Conservation (phyloP, 164 flowering plant genomes). For the Aristolochia californica region DNA sequence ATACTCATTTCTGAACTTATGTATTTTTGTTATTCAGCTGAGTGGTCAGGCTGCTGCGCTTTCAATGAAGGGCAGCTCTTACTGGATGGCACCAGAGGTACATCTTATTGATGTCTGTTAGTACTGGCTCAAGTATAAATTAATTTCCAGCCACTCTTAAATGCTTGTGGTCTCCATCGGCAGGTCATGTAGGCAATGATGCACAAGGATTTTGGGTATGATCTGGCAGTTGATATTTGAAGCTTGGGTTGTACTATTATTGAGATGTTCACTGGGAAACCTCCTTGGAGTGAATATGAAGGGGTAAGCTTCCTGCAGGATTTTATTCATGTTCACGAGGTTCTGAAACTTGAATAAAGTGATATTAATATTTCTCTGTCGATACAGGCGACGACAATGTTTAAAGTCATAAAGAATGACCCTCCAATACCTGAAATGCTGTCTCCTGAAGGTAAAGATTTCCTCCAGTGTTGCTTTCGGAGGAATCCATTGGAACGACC, state of each 20-base stretch:
- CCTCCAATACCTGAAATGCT: constrained; percentile 75
- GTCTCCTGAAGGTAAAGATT: constrained; percentile 75
- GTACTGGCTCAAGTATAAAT: background rate
- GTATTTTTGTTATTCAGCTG: constrained; percentile 33
- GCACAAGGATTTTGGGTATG: constrained; percentile 51
- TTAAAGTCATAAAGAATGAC: constrained; percentile 57
- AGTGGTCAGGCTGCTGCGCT: constrained; percentile 57
- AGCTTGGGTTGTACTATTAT: constrained; percentile 94
- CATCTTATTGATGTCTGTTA: background rate
- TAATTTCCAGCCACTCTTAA: background rate
- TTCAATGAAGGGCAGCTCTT: constrained; percentile 91
- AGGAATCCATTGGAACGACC: constrained; percentile 89
- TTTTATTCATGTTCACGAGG: background rate
- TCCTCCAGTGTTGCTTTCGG: constrained; percentile 60
- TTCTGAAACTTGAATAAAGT: background rate
- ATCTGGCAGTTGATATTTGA: constrained; percentile 87
- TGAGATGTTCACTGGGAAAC: constrained; percentile 86
- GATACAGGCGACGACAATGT: constrained; percentile 86
- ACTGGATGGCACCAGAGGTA: constrained; percentile 99
- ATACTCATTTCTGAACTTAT: background rate
- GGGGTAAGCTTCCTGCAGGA: constrained; percentile 41
- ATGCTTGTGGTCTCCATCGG: background rate
- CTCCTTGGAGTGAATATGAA: constrained; percentile 89
- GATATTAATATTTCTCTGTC: background rate
- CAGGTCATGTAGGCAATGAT: constrained; percentile 45